Base-by-base conservation (phyloP, 495 filamentous ascomycete species). In the Penicillium herquei region DNA sequence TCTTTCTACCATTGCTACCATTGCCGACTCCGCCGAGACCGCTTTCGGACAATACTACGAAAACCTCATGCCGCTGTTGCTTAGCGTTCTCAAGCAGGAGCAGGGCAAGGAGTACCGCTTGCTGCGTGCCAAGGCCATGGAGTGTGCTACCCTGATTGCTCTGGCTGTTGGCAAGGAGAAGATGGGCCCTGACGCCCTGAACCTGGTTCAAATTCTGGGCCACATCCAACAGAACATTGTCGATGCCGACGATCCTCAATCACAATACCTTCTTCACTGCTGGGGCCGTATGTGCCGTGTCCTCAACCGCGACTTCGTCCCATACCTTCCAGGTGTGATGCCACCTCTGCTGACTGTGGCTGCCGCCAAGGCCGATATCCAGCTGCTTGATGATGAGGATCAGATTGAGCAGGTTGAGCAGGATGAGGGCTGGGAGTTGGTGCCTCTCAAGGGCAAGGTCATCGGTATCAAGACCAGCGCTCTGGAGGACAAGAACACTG, bases 281-380 rank as follows among this genome's bases (percentile, higher is more conserved):
- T 99, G 95, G 95, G 95, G 95, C 44, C 84, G 95, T 30, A 98
- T 99, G 95, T 97, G 92, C 71, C 87, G 94, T 45, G 93, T 98
- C 16, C 80, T 99, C 53, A 91, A 87, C 43, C 75, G 81, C 41
- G 91, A 95, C 60, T 99, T 99, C 70, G 80, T 98, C 13, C 92
- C 91, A 18, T 99, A 91, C 75, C 81, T 98, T 43, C 83, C 87
- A 7, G 90, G 84, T 51, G 95, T 99, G 41, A 97, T 99, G 86
- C 93, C 93, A 14, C 95, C 95, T 42, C 80, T 99, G 52, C 78
- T 96, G 53, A 84, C 95, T 61, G 81, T 98, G 46, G 95, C 94
- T 8, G 88, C 88, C 51, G 95, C 95, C 35, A 97, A 96, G 77
- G 95, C 95, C 16, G 95, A 99, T 66, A 96, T 99, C 53, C 95